These are phyloP conservation scores for Mycena sp. DNA, from an alignment of 1,284 basidiomycete genomes.

Conservation along the genomic window DNA sequence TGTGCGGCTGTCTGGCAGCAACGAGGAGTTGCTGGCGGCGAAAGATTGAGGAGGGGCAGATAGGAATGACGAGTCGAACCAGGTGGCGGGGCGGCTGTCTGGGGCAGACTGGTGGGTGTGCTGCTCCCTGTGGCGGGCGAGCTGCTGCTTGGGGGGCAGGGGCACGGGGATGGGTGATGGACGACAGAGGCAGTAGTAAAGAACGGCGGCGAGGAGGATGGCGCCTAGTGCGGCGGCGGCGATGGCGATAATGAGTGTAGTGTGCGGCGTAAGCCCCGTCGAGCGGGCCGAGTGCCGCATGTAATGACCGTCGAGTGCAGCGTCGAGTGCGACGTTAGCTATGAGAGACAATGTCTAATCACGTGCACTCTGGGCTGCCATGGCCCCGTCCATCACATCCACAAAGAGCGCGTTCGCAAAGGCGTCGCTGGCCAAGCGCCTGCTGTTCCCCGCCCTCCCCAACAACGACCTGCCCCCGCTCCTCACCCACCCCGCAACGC, in stretches of 20 bases:
- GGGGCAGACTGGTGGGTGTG: background rate
- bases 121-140: slow-evolving; percentile 44
- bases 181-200: slow-evolving; percentile 54
- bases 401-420: slow-evolving; percentile 34
- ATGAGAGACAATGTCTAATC: background rate
- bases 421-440: slow-evolving; percentile 64
- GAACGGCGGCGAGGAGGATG: slow-evolving; percentile 48
- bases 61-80: slow-evolving; percentile 32
- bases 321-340: background rate
- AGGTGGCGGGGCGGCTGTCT: slow-evolving; percentile 24
- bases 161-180: slow-evolving; percentile 69
- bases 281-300: slow-evolving; percentile 5
- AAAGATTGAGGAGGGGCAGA: slow-evolving; percentile 10
- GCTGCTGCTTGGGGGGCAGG: slow-evolving; percentile 60
- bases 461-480: slow-evolving; percentile 63
- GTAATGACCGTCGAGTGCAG: background rate
- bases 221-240: slow-evolving; percentile 53
- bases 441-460: slow-evolving; percentile 72
- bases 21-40: slow-evolving; percentile 21
- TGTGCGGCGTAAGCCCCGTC: slow-evolving; percentile 34
- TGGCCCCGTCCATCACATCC: slow-evolving; percentile 14
- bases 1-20: slow-evolving; percentile 19
- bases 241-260: slow-evolving; percentile 56
- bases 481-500: slow-evolving; percentile 51
- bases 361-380: background rate